Conservation (phyloP, 116 monocot genomes). For the Phalaenopsis hybrid region DNA sequence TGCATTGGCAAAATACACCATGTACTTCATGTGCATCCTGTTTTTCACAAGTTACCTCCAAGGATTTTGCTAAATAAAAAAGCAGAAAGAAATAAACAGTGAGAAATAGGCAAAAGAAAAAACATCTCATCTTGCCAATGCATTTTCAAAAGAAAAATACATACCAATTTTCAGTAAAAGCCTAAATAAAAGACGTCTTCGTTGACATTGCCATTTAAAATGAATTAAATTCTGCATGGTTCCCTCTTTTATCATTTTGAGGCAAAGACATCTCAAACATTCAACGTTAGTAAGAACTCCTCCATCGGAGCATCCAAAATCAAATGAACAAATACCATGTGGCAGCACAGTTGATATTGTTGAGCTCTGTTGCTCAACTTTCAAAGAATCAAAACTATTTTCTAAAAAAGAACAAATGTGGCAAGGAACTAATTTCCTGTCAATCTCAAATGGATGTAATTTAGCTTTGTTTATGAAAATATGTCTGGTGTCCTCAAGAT, state of each 20-base stretch:
- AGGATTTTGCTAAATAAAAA: conserved; percentile 37
- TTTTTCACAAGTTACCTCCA: conserved; percentile 14
- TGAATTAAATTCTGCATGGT: conserved; percentile 37
- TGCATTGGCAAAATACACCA: conserved; percentile 49
- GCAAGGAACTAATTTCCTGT: too few relatives aligned
- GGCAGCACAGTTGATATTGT: not conserved
- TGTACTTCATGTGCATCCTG: conserved; percentile 48
- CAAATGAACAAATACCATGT: not conserved
- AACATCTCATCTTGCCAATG: not conserved
- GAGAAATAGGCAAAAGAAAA: not conserved
- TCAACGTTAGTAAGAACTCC: conserved; percentile 6
- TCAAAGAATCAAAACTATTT: too few relatives aligned
- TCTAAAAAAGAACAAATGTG: too few relatives aligned
- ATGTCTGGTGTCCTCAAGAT: too few relatives aligned
- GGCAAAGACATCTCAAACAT: conserved; percentile 61
- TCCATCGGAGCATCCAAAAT: conserved; percentile 13
- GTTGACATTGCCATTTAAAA: conserved; percentile 47
- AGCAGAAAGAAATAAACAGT: not conserved
- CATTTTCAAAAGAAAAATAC: conserved; percentile 5
- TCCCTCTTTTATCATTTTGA: conserved; percentile 26
- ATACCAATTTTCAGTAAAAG: conserved; percentile 57
- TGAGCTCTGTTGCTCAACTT: too few relatives aligned
- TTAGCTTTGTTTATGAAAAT: too few relatives aligned
- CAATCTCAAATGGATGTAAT: too few relatives aligned
- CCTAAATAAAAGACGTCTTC: conserved; percentile 29